Conservation (phyloP, 495 filamentous ascomycete genomes). For the Neurospora sp. region DNA sequence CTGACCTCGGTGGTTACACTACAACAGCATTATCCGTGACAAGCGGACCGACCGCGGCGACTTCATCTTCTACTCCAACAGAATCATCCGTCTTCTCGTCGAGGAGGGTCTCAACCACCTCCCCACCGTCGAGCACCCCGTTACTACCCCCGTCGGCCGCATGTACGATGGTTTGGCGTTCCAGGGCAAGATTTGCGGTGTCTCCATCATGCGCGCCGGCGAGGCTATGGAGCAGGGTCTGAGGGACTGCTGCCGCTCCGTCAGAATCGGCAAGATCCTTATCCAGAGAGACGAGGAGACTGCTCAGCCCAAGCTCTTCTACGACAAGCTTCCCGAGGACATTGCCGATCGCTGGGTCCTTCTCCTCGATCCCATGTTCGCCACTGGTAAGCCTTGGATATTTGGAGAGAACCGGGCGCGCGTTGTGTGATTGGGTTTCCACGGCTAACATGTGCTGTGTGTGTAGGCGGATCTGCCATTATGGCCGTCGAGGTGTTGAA, state of each 20-base stretch:
- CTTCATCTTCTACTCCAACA: slow-evolving; percentile 98
- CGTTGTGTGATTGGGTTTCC: neutral
- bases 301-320: slow-evolving; percentile 80
- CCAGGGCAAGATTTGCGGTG: slow-evolving; percentile 95
- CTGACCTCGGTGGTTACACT: slow-evolving; percentile 5
- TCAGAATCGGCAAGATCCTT: slow-evolving; percentile 94
- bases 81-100: slow-evolving; percentile 94
- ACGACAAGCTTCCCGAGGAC: slow-evolving; percentile 92
- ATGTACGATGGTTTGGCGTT: slow-evolving; percentile 89
- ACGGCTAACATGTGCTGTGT: slow-evolving; percentile 4
- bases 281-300: slow-evolving; percentile 98
- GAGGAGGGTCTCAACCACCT: slow-evolving; percentile 97
- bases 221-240: slow-evolving; percentile 98
- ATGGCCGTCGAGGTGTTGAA: slow-evolving; percentile 92
- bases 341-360: slow-evolving; percentile 88
- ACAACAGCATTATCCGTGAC: slow-evolving; percentile 81
- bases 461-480: slow-evolving; percentile 78
- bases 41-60: slow-evolving; percentile 80
- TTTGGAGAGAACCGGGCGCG: neutral
- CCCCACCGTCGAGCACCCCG: slow-evolving; percentile 73
- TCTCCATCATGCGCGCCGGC: slow-evolving; percentile 95
- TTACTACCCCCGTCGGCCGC: slow-evolving; percentile 83
- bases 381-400: slow-evolving; percentile 59
- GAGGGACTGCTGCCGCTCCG: slow-evolving; percentile 90
- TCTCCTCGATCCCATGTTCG: slow-evolving; percentile 97